Conservation (phyloP, 2,329 filamentous ascomycete species). For the Fusarium sp. region DNA sequence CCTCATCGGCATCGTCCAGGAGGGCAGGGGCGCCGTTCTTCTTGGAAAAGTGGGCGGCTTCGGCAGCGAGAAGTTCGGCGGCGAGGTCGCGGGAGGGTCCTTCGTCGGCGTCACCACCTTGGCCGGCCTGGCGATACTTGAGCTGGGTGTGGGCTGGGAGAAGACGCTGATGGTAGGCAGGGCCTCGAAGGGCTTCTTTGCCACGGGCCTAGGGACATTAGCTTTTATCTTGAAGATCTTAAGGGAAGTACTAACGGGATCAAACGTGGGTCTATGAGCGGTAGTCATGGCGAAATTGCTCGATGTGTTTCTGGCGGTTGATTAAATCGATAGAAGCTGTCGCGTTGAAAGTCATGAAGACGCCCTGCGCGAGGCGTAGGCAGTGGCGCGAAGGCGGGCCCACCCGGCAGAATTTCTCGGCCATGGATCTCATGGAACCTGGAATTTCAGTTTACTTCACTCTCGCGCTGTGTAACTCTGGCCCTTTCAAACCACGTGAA, state of each 20-base stretch:
- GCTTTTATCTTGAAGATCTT: constrained; percentile 14
- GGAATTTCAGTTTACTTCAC: constrained; percentile 6
- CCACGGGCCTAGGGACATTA: constrained; percentile 75
- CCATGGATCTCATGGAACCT: constrained; percentile 32
- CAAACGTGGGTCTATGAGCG: constrained; percentile 90
- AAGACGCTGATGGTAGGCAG: constrained; percentile 95
- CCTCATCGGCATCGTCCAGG: constrained; percentile 61
- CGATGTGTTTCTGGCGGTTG: not conserved
- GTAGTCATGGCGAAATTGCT: constrained; percentile 64
- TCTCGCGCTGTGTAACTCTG: not conserved
- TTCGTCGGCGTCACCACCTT: constrained; percentile 81
- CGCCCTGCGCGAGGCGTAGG: constrained; percentile 16
- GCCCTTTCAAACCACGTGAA: constrained; percentile 14
- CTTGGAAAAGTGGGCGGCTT: constrained; percentile 89
- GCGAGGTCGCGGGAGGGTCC: constrained; percentile 82
- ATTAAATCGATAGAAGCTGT: not conserved
- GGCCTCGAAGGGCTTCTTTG: constrained; percentile 93
- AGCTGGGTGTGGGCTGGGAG: constrained; percentile 93
- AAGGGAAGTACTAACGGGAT: constrained; percentile 72
- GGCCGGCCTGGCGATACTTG: constrained; percentile 87
- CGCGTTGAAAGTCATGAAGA: not conserved
- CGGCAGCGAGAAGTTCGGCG: constrained; percentile 88
- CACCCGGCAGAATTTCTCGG: constrained; percentile 61
- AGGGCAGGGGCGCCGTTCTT: constrained; percentile 67
- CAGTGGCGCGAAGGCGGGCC: constrained; percentile 38